Percentiles rank a stretch among this genome's conserved stretches.
These are phyloP conservation scores for Alectoria sarmentosa DNA, from an alignment of 495 filamentous ascomycete genomes.

Conservation along the genomic window DNA sequence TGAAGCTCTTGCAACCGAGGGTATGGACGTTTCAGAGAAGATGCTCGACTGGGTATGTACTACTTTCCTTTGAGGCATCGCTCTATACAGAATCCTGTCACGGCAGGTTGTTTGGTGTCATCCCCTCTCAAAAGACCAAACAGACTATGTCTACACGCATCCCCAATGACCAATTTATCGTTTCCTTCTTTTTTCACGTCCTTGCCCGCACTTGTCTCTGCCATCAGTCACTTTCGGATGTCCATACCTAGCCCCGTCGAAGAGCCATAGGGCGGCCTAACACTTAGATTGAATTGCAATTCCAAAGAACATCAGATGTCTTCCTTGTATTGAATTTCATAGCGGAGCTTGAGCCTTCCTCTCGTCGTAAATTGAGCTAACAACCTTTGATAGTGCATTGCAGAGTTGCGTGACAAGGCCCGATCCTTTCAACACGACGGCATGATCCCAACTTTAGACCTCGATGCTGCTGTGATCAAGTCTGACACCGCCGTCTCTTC, in stretches of 20 bases:
- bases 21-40: constrained; percentile 33
- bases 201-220: neutral
- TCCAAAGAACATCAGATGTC: neutral
- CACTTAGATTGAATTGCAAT: neutral
- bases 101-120: neutral
- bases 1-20: constrained; percentile 27
- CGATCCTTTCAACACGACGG: constrained; percentile 29
- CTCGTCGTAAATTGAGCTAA: neutral
- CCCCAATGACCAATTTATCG: neutral
- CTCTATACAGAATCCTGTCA: neutral
- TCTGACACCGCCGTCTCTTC: constrained; percentile 33
- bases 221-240: neutral
- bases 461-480: constrained; percentile 31
- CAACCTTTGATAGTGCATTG: constrained; percentile 32
- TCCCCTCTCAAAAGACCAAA: neutral
- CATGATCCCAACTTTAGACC: constrained; percentile 29
- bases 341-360: neutral
- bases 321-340: neutral
- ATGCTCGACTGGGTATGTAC: constrained; percentile 45
- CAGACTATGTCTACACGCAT: neutral
- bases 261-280: neutral
- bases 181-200: too few relatives aligned
- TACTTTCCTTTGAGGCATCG: neutral
- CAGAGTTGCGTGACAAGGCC: constrained; percentile 45
- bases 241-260: neutral